These are phyloP conservation scores for Diaporthe citriasiana DNA, from an alignment of 2,329 filamentous ascomycete genomes.

Conservation along the genomic window DNA sequence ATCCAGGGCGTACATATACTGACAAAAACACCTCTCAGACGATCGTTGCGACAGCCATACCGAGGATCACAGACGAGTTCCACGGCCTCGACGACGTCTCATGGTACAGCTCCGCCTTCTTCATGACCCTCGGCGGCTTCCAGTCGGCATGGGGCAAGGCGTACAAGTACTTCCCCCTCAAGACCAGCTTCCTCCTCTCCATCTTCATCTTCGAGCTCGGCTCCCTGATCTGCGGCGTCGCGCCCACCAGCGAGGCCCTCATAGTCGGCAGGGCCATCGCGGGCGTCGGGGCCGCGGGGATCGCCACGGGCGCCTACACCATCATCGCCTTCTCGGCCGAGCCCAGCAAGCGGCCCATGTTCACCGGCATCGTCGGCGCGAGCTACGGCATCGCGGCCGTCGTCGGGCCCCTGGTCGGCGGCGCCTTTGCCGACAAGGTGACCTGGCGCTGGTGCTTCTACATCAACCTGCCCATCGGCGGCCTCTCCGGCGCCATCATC, in stretches of 20 bases:
- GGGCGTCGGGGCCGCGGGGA: conserved; percentile 42
- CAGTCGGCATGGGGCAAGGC: conserved; percentile 48
- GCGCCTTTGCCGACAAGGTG: conserved; percentile 47
- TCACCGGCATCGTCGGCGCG: conserved; percentile 43
- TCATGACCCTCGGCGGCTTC: conserved; percentile 50
- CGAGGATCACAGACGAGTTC: conserved; percentile 52
- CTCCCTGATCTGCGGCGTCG: conserved; percentile 59
- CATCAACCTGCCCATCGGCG: conserved; percentile 52
- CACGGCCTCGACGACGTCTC: conserved; percentile 56
- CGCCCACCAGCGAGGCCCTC: conserved; percentile 45
- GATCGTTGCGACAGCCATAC: conserved; percentile 59
- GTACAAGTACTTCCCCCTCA: conserved; percentile 57
- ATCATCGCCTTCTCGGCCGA: conserved; percentile 45
- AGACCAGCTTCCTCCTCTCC: conserved; percentile 54
- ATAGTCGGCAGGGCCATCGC: conserved; percentile 45
- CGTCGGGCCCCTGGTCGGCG: conserved; percentile 47
- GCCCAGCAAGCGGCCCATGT: conserved; percentile 44
- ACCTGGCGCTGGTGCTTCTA: conserved; percentile 51
- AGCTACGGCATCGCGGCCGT: conserved; percentile 46
- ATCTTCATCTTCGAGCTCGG: conserved; percentile 62
- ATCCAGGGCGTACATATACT: background rate
- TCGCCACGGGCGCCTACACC: conserved; percentile 42
- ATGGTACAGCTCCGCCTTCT: conserved; percentile 62
- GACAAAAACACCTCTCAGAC: conserved; percentile 49
- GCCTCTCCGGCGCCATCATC: conserved; percentile 46